These are phyloP conservation scores for Schizophyllum amplum DNA, from an alignment of 1,284 basidiomycete genomes.

Conservation along the genomic window DNA sequence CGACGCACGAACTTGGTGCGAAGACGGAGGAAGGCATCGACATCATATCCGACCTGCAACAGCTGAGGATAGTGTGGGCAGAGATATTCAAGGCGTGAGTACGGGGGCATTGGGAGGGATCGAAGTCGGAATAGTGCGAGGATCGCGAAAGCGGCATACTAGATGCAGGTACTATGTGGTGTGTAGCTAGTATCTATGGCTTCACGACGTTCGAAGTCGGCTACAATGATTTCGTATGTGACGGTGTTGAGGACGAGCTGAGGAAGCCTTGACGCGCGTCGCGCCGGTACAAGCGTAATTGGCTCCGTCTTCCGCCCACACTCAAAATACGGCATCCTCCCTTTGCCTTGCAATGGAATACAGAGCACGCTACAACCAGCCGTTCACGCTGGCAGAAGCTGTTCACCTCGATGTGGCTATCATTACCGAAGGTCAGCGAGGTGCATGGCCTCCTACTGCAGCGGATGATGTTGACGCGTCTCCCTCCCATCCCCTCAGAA, in stretches of 20 bases:
- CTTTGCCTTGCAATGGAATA: slow-evolving; percentile 44
- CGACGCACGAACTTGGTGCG: slow-evolving; percentile 28
- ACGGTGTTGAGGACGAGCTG: too few species aligned
- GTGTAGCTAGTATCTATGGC: too few species aligned
- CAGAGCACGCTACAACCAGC: slow-evolving; percentile 58
- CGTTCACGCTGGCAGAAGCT: slow-evolving; percentile 68
- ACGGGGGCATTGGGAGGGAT: too few species aligned
- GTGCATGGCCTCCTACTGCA: slow-evolving; percentile 1
- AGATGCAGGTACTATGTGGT: background rate
- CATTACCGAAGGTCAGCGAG: slow-evolving; percentile 58
- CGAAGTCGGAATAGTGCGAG: too few species aligned
- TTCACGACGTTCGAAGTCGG: too few species aligned
- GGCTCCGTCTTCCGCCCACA: background rate
- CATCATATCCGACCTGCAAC: slow-evolving; percentile 46
- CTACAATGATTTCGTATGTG: too few species aligned
- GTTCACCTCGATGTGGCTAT: slow-evolving; percentile 54
- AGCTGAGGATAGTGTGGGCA: slow-evolving; percentile 60
- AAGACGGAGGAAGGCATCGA: slow-evolving; percentile 32
- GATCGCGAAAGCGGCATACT: background rate
- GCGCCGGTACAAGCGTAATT: background rate
- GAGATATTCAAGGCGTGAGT: slow-evolving; percentile 65
- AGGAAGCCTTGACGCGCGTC: too few species aligned
- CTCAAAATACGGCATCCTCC: too few species aligned
- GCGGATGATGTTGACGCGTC: slow-evolving; percentile 4
- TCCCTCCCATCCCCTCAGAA: slow-evolving; percentile 35